phyloP scores from a whole-genome alignment of 352 stramenopile genomes.

The Phytophthora agathidicida region DNA sequence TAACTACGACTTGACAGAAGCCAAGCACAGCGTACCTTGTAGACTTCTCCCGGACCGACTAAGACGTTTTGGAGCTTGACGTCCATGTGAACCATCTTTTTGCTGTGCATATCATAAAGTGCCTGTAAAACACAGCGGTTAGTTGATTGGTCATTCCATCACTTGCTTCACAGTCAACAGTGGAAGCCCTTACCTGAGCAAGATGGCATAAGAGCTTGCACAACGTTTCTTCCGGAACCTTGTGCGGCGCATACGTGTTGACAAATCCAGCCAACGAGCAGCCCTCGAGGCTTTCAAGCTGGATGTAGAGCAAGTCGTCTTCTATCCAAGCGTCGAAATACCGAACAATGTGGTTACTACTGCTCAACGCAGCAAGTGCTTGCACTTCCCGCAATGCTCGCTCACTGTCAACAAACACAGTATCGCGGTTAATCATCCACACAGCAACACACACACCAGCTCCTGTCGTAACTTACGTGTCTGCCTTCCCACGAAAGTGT shows the following conservation, averaged over 20 bases:
- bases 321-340: constrained; percentile 92
- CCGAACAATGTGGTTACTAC: constrained; percentile 79
- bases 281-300: constrained; percentile 75
- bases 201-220: constrained; percentile 82
- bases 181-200: constrained; percentile 47
- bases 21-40: constrained; percentile 57
- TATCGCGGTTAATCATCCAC: neutral
- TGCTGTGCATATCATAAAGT: constrained; percentile 82
- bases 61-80: constrained; percentile 89
- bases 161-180: neutral
- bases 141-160: neutral
- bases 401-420: constrained; percentile 42
- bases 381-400: constrained; percentile 84
- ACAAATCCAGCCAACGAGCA: constrained; percentile 72
- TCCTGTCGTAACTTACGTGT: constrained; percentile 62
- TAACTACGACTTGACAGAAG: neutral
- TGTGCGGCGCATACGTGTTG: constrained; percentile 65
- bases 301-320: constrained; percentile 89
- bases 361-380: constrained; percentile 77
- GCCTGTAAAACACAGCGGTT: constrained; percentile 35
- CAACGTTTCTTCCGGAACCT: constrained; percentile 72
- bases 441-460: neutral
- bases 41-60: constrained; percentile 60
- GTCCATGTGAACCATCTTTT: constrained; percentile 90
- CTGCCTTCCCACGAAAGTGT: constrained; percentile 78